These are phyloP conservation scores for Apiotrichum veenhuisii DNA, from an alignment of 1,284 basidiomycete species.

Conservation along the genomic window DNA sequence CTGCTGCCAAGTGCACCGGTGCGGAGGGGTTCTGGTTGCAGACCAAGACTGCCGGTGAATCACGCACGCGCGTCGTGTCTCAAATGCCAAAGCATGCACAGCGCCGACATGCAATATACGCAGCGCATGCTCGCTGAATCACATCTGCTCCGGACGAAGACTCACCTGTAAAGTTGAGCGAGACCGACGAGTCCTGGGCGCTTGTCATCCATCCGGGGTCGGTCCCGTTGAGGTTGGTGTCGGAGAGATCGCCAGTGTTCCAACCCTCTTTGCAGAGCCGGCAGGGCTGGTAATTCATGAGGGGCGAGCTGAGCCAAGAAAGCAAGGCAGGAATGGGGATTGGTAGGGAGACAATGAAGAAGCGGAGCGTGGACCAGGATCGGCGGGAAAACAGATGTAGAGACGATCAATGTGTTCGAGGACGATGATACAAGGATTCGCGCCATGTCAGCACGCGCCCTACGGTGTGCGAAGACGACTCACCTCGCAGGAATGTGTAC, in stretches of 20 bases:
- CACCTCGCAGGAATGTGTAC: conserved; percentile 23
- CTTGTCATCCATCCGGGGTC: conserved; percentile 23
- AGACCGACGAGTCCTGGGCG: conserved; percentile 6
- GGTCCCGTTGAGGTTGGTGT: conserved; percentile 17
- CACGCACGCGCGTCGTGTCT: no score
- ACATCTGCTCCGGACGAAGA: conserved; percentile 3
- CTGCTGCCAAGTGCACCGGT: no score
- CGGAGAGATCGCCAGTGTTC: neutral
- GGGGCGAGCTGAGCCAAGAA: conserved; percentile 37
- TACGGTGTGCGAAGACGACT: neutral
- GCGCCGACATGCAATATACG: no score
- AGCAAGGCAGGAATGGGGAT: neutral
- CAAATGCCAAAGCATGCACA: no score
- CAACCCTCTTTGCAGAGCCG: conserved; percentile 20
- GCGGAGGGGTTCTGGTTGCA: no score
- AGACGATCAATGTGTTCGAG: no score
- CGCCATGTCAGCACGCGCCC: neutral
- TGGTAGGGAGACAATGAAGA: neutral
- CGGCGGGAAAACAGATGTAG: neutral
- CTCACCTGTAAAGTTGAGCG: conserved; percentile 30
- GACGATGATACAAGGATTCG: no score
- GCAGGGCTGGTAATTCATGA: conserved; percentile 32
- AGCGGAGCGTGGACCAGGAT: neutral
- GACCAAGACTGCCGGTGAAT: no score
- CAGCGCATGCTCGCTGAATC: no score